phyloP scores from a whole-genome alignment of 1,284 basidiomycete genomes.

The Leccinum huronense region DNA sequence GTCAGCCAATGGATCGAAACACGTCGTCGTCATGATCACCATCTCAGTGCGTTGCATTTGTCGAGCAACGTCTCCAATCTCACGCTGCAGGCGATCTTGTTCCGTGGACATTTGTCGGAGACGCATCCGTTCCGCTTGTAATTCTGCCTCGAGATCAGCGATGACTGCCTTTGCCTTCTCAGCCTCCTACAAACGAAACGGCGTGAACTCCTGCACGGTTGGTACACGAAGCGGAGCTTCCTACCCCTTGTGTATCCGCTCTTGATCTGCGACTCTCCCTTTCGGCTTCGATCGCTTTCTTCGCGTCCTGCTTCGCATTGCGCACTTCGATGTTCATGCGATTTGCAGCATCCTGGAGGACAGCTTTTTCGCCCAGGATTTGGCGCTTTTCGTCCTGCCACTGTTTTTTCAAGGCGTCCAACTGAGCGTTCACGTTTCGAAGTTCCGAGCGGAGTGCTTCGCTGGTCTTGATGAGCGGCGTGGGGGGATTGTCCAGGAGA shows the following conservation, averaged over 20 bases:
- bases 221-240: slow-evolving; percentile 18
- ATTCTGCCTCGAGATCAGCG: slow-evolving; percentile 62
- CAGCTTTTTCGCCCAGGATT: slow-evolving; percentile 66
- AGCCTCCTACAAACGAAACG: slow-evolving; percentile 51
- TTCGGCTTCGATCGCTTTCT: slow-evolving; percentile 46
- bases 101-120: slow-evolving; percentile 61
- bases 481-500: slow-evolving; percentile 56
- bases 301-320: slow-evolving; percentile 54
- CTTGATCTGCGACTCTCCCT: slow-evolving; percentile 43
- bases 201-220: slow-evolving; percentile 11
- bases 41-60: slow-evolving; percentile 69
- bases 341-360: slow-evolving; percentile 65
- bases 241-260: slow-evolving; percentile 56
- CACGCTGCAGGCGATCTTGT: slow-evolving; percentile 57
- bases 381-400: slow-evolving; percentile 66
- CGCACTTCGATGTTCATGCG: slow-evolving; percentile 61
- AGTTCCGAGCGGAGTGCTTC: slow-evolving; percentile 60
- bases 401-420: slow-evolving; percentile 59
- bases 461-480: slow-evolving; percentile 61
- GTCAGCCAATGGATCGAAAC: slow-evolving; percentile 17
- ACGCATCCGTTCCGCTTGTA: slow-evolving; percentile 64
- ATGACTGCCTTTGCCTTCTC: slow-evolving; percentile 63
- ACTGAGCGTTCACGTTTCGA: slow-evolving; percentile 55
- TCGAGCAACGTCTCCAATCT: slow-evolving; percentile 58
- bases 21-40: slow-evolving; percentile 36